Conservation (phyloP, 2,329 filamentous ascomycete species). For the Pseudocercospora ulei region DNA sequence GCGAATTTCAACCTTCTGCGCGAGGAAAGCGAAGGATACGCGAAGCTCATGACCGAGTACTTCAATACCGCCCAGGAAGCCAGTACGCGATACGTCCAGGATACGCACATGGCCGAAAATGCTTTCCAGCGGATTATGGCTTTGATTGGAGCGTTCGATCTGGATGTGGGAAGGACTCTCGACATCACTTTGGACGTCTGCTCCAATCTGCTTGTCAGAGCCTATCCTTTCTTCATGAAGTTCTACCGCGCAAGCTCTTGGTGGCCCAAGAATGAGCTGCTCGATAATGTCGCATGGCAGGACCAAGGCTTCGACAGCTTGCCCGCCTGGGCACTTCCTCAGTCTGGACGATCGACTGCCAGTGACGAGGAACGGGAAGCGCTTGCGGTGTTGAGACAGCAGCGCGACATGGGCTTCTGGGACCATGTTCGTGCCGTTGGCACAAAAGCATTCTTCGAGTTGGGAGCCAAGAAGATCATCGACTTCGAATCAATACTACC, state of each 20-base stretch:
- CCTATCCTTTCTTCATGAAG: slow-evolving; percentile 89
- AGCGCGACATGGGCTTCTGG: slow-evolving; percentile 73
- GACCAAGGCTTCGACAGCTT: slow-evolving; percentile 54
- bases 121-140: slow-evolving; percentile 89
- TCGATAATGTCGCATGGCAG: slow-evolving; percentile 41
- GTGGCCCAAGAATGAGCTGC: slow-evolving; percentile 68
- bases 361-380: slow-evolving; percentile 59
- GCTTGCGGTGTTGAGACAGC: slow-evolving; percentile 48
- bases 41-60: slow-evolving; percentile 88
- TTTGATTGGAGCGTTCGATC: slow-evolving; percentile 89
- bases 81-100: slow-evolving; percentile 57
- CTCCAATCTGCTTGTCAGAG: slow-evolving; percentile 83
- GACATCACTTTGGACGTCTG: slow-evolving; percentile 94
- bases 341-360: slow-evolving; percentile 52
- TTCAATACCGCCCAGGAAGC: slow-evolving; percentile 67
- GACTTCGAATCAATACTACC: slow-evolving; percentile 43
- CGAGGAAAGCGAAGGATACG: slow-evolving; percentile 93
- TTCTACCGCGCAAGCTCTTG: slow-evolving; percentile 84
- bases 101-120: slow-evolving; percentile 67
- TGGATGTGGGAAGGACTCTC: slow-evolving; percentile 87
- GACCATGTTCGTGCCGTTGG: slow-evolving; percentile 63
- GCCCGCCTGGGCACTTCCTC: slow-evolving; percentile 77
- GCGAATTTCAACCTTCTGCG: slow-evolving; percentile 92
- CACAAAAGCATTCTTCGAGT: slow-evolving; percentile 77
- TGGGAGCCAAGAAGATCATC: slow-evolving; percentile 61